Base-by-base conservation (phyloP, 208 protist genomes). In the Novymonas esmeraldas region DNA sequence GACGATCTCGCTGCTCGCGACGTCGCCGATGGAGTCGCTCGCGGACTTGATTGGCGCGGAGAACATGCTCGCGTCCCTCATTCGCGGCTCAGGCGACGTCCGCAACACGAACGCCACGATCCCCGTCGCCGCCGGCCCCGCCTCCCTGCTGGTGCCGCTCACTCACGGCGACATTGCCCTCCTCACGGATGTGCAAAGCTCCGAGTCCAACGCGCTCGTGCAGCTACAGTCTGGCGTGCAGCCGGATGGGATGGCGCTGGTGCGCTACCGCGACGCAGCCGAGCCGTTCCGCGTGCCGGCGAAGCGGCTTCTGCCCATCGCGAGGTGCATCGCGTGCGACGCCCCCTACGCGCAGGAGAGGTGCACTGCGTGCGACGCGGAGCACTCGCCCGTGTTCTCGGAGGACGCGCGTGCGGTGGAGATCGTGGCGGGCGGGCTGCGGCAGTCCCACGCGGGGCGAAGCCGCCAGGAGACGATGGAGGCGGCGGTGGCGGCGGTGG, bases 321-420 rank as follows among this genome's bases (percentile, higher is more conserved):
- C 69, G 5, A 81, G 83, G 65, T 90, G 84, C 46, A 66, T 73
- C 61, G 7, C 57, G 13, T 90, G 84, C 59, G 62, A 58, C 11
- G 66, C 54, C 20, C 39, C 73, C 26, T 85, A 85, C 69, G 71
- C 80, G 44, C 42, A 49, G 16, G 64, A 29, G 5, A 46, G 66
- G 2, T 90, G 78, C 58, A 14, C 39, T 5, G 55, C 50, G 22
- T 69, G 20, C 24, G 65, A 64, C 22, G 24, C 54, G 9, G 52
- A 58, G 29, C 84, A 90, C 64, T 36, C 22, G 18, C 78, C 75
- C 1, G 51, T 74, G 11, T 14, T 58, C 2, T 72, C 80, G 6
- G 81, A 85, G 55, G 78, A 82, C 24, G 58, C 64, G 2, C 78
- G 84, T 3, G 44, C 75, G 5, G 51, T 76, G 11, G 64, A 64